Evolutionary conservation across 2,329 filamentous ascomycete genomes (phyloP).

Genomic region (Davidsoniella neocaledoniae): DNA sequence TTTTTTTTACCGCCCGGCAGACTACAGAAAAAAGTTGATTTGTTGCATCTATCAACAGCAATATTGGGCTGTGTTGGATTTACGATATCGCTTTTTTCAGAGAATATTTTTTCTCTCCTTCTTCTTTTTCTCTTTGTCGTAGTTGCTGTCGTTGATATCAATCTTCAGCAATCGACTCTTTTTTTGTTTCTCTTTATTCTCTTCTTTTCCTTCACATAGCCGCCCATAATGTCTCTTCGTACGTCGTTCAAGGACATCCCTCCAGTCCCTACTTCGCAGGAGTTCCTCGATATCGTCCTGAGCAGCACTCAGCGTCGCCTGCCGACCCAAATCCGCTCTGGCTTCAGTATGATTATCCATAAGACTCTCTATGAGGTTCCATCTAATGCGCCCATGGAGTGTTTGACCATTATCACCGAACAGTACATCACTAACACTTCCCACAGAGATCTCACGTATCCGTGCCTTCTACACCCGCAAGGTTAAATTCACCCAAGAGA

Average conservation of each 20-base stretch:
- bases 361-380: background rate
- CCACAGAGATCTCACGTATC: conserved; percentile 13
- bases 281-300: conserved; percentile 95
- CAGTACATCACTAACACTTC: background rate
- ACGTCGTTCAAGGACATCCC: conserved; percentile 62
- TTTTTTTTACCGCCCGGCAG: conserved; percentile 4
- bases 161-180: background rate
- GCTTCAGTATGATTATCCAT: conserved; percentile 50
- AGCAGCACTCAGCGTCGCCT: conserved; percentile 83
- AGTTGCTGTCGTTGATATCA: background rate
- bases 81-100: conserved; percentile 1
- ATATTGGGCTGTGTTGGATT: background rate
- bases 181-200: background rate
- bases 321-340: conserved; percentile 86
- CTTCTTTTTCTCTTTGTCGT: background rate
- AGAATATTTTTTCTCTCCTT: conserved; percentile 1
- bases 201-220: conserved; percentile 1
- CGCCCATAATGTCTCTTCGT: conserved; percentile 15
- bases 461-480: conserved; percentile 83
- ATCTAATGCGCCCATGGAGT: no score
- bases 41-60: no score
- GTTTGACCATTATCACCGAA: no score
- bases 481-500: conserved; percentile 96
- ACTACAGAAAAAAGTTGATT: background rate
- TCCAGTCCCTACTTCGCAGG: conserved; percentile 78